Evolutionary conservation across 169 alveolate genomes (phyloP).

Genomic region (Ichthyophthirius multifiliis): DNA sequence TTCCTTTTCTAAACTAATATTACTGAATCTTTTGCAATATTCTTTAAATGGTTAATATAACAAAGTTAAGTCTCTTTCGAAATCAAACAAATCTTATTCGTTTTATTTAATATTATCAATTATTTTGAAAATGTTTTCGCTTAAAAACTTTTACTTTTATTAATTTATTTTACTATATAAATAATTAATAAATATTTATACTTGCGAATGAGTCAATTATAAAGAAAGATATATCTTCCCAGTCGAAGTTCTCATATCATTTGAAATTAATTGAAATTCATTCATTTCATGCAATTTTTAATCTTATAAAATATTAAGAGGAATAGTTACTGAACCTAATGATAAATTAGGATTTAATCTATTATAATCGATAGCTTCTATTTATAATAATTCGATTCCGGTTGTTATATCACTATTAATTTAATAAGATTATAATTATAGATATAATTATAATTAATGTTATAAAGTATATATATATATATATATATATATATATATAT

Average conservation of each 20-base stretch:
- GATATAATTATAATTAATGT: background rate
- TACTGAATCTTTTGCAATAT: too few species aligned
- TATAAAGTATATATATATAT: too few species aligned
- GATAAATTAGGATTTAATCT: background rate
- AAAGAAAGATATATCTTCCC: background rate
- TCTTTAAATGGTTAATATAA: too few species aligned
- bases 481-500: background rate
- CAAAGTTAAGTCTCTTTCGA: too few species aligned
- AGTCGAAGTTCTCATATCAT: background rate
- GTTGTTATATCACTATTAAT: background rate
- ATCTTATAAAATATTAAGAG: background rate
- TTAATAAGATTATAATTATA: background rate
- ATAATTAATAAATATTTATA: background rate
- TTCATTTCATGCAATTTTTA: background rate
- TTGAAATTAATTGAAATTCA: background rate
- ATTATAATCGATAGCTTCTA: background rate
- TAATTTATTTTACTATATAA: background rate
- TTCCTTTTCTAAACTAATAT: too few species aligned
- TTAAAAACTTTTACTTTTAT: background rate
- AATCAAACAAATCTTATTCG: too few species aligned
- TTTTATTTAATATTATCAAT: too few species aligned
- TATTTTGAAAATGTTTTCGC: too few species aligned
- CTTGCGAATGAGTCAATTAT: background rate
- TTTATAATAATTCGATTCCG: background rate
- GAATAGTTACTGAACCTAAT: background rate